Evolutionary conservation across 2,329 filamentous ascomycete species (phyloP), one percentile per base, ranked within the genome.

Genomic region (Fusarium floridanum): DNA sequence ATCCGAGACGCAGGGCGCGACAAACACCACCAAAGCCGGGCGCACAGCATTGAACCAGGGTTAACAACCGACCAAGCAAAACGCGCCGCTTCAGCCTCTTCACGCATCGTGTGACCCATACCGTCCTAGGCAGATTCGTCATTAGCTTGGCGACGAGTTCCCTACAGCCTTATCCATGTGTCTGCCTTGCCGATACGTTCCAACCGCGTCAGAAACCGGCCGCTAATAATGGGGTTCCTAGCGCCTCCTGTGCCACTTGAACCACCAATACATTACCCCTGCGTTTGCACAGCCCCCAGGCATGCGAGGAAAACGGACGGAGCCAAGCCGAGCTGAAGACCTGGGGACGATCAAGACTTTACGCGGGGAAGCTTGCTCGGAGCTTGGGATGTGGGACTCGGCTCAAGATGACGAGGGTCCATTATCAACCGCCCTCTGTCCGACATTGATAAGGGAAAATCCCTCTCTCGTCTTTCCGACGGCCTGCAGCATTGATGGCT

Each of bases 281-380:
- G 75, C 73, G 62, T 68, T 29, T 56, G 62, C 77, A 76, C 70
- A 77, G 76, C 76, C 77, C 45, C 74, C 22, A 43, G 64, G 50
- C 39, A 69, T 67, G 9, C 48, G 22, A 72, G 60, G 56, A 41
- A 70, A 56, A 36, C 20, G 27, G 43, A 67, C 24, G 36, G 68
- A 53, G 72, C 70, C 66, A 77, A 76, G 68, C 60, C 61, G 43
- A 78, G 77, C 75, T 78, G 77, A 77, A 64, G 64, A 66, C 62
- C 43, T 34, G 36, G 6, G 39, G 45, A n/a, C 41, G 50, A 24
- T 67, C 62, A 45, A n/a, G 24, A 20, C 48, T 48, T 32, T 45
- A 22, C 60, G 61, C 64, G 61, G 70, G 68, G 65, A 73, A 68
- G 55, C 59, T 66, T 48, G 53, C 48, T 39, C 34, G 12, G 41